These are phyloP conservation scores for Alliaria petiolata DNA, from an alignment of 345 rosid species.

Conservation along the genomic window DNA sequence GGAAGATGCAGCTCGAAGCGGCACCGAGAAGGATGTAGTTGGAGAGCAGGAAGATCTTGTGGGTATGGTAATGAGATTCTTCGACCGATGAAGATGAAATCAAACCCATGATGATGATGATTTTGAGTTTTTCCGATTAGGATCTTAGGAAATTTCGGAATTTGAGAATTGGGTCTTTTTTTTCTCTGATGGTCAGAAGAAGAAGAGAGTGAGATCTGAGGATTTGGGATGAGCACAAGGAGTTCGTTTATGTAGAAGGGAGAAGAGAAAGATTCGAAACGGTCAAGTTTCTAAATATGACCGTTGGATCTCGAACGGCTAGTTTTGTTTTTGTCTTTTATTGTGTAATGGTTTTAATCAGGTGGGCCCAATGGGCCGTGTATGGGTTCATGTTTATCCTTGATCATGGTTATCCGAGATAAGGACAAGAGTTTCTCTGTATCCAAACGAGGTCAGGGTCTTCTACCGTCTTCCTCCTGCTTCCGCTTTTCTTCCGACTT, in stretches of 20 bases:
- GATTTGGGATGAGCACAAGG: neutral
- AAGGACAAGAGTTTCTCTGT: neutral
- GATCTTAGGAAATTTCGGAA: neutral
- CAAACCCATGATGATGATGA: conserved; percentile 24
- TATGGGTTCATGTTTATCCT: neutral
- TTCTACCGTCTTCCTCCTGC: conserved; percentile 10
- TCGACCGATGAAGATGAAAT: conserved; percentile 23
- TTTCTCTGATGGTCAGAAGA: neutral
- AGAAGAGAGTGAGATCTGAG: neutral
- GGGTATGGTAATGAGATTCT: conserved; percentile 50
- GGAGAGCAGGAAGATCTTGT: conserved; percentile 68
- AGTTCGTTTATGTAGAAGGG: conserved; percentile 24
- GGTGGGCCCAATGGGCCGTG: conserved; percentile 11
- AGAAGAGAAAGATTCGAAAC: neutral
- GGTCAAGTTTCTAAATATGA: conserved; percentile 29
- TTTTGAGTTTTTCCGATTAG: conserved; percentile 22
- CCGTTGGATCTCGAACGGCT: conserved; percentile 36
- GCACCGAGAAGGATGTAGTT: conserved; percentile 91
- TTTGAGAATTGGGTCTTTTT: neutral
- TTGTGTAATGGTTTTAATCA: neutral
- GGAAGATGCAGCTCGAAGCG: conserved; percentile 86
- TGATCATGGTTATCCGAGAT: neutral
- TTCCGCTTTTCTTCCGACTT: neutral
- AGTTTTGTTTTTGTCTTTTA: neutral
- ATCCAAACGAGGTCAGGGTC: conserved; percentile 21